These are phyloP conservation scores for Hyaloscypha variabilis DNA, from an alignment of 495 filamentous ascomycete genomes.

Conservation along the genomic window DNA sequence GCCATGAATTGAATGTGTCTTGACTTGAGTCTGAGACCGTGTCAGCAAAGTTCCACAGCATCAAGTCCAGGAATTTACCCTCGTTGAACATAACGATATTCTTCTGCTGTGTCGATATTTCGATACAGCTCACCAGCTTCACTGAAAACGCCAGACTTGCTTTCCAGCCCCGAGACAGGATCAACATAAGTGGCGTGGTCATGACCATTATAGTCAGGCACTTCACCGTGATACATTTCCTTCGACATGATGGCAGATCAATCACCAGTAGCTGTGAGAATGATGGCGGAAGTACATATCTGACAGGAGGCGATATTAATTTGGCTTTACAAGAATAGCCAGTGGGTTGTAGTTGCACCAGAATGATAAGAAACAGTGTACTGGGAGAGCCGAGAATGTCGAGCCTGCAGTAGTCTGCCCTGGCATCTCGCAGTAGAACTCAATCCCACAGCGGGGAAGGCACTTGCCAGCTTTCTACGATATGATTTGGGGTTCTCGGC, in stretches of 20 bases:
- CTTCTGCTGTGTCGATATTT: slow-evolving; percentile 29
- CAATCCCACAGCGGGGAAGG: not conserved
- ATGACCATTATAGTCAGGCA: slow-evolving; percentile 24
- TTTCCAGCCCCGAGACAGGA: slow-evolving; percentile 22
- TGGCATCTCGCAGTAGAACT: not conserved
- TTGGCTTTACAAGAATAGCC: not conserved
- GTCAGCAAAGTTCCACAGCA: slow-evolving; percentile 1
- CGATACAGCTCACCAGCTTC: slow-evolving; percentile 32
- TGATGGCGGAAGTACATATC: not conserved
- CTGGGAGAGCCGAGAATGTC: not conserved
- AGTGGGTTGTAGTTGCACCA: not conserved
- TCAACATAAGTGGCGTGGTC: slow-evolving; percentile 23
- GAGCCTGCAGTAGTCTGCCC: not conserved
- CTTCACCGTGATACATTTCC: slow-evolving; percentile 4
- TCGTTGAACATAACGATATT: slow-evolving; percentile 35
- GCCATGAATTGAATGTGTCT: slow-evolving; percentile 66
- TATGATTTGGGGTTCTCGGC: not conserved
- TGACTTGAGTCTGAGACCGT: slow-evolving; percentile 35
- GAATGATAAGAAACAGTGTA: not conserved
- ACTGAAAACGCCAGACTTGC: slow-evolving; percentile 21
- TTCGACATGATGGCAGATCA: slow-evolving; percentile 20
- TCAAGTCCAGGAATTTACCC: slow-evolving; percentile 24
- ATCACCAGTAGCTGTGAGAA: slow-evolving; percentile 8
- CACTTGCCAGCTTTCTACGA: not conserved
- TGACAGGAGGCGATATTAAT: not conserved